These are phyloP conservation scores for Mollisiaceae sp. DNA, from an alignment of 2,329 filamentous ascomycete genomes.

Conservation along the genomic window DNA sequence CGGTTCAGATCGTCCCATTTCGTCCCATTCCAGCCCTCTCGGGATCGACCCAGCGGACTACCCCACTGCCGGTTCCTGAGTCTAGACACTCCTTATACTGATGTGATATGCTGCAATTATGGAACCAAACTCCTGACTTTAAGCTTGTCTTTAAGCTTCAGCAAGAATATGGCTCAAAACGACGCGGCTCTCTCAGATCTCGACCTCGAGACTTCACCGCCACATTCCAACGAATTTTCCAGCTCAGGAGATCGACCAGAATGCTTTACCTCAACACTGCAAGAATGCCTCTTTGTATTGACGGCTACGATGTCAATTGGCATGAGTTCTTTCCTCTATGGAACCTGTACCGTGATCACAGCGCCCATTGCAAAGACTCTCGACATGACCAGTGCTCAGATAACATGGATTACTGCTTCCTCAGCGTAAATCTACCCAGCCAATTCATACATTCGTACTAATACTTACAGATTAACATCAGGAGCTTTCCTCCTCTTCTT, in stretches of 20 bases:
- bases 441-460: background rate
- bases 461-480: slow-evolving; percentile 55
- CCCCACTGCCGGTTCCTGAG: background rate
- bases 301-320: slow-evolving; percentile 71
- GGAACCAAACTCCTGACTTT: background rate
- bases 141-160: background rate
- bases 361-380: slow-evolving; percentile 64
- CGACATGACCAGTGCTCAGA: slow-evolving; percentile 67
- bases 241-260: slow-evolving; percentile 48
- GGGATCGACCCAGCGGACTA: background rate
- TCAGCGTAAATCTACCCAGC: slow-evolving; percentile 48
- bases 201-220: background rate
- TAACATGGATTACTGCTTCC: slow-evolving; percentile 70
- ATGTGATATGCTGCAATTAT: too few species aligned
- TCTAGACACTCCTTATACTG: background rate
- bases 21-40: too few species aligned
- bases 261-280: slow-evolving; percentile 65
- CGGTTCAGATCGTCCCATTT: background rate
- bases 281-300: slow-evolving; percentile 69
- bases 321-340: slow-evolving; percentile 63
- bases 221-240: background rate
- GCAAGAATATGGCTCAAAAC: slow-evolving; percentile 15
- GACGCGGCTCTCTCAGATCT: slow-evolving; percentile 16
- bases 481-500: slow-evolving; percentile 70
- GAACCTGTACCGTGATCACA: slow-evolving; percentile 64